Evolutionary conservation across 2,329 filamentous ascomycete genomes (phyloP).

Genomic region (Didymosphaeria variabile): DNA sequence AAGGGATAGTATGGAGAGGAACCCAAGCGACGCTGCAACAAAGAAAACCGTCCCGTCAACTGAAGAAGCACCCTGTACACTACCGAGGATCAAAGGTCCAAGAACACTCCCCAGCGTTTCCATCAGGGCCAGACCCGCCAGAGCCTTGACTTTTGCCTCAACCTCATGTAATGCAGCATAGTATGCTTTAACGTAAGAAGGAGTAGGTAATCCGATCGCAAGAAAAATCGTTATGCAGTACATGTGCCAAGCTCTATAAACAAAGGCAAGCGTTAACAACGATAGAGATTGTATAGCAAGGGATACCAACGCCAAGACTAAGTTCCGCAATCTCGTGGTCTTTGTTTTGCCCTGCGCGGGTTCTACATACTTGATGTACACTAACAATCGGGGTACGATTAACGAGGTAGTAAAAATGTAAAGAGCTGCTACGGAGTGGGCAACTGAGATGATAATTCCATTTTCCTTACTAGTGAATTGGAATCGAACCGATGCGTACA

Average conservation of each 20-base stretch:
- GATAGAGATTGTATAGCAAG: background rate
- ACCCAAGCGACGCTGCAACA: too few relatives aligned
- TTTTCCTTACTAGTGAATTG: background rate
- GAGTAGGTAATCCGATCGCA: background rate
- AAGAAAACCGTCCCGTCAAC: too few relatives aligned
- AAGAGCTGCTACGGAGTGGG: background rate
- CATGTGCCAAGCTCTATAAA: background rate
- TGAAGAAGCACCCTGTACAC: too few relatives aligned
- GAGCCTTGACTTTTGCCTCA: background rate
- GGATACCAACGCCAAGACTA: too few relatives aligned
- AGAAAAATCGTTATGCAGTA: background rate
- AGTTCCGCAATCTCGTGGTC: too few relatives aligned
- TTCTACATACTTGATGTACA: background rate
- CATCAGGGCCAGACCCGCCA: background rate
- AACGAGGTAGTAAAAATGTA: too few relatives aligned
- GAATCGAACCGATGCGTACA: background rate
- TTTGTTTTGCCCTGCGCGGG: background rate
- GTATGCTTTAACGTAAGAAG: background rate
- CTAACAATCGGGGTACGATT: too few relatives aligned
- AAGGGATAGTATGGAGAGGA: too few relatives aligned
- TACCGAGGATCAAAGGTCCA: too few relatives aligned
- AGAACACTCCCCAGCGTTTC: background rate
- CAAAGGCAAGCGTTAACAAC: too few relatives aligned
- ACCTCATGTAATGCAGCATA: background rate
- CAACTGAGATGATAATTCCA: background rate